phyloP scores from a whole-genome alignment of 306 rosid species.

The Casuarina glauca region DNA sequence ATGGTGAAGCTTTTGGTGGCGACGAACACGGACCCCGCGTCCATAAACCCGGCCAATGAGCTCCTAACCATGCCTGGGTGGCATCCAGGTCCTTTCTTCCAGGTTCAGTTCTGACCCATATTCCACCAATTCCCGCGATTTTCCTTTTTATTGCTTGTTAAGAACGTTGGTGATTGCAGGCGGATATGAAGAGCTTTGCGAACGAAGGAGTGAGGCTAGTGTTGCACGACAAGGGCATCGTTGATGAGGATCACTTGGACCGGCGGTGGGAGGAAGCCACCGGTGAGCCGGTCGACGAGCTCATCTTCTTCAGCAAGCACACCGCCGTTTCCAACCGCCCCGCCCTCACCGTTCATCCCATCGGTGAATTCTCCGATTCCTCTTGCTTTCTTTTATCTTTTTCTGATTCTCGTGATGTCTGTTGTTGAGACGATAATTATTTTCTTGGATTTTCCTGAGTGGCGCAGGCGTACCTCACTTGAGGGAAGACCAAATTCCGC shows the following conservation, averaged over 20 bases:
- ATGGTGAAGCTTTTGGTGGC: slow-evolving; percentile 86
- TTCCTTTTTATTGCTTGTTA: not conserved
- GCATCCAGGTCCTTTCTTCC: slow-evolving; percentile 56
- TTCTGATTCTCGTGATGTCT: not conserved
- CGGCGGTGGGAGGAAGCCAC: slow-evolving; percentile 71
- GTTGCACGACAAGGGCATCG: slow-evolving; percentile 58
- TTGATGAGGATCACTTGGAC: slow-evolving; percentile 69
- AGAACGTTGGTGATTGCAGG: slow-evolving; percentile 4
- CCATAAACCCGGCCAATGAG: slow-evolving; percentile 82
- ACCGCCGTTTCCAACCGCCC: slow-evolving; percentile 90
- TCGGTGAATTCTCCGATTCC: slow-evolving; percentile 41
- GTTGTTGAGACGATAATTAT: no score
- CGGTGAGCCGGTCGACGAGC: slow-evolving; percentile 71
- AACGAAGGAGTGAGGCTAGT: slow-evolving; percentile 62
- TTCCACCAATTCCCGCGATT: not conserved
- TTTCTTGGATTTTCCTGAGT: no score
- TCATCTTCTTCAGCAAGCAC: slow-evolving; percentile 83
- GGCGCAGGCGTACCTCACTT: slow-evolving; percentile 85
- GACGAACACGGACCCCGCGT: slow-evolving; percentile 80
- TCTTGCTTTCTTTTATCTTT: not conserved
- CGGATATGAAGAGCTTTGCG: slow-evolving; percentile 58
- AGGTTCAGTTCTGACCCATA: slow-evolving; percentile 36
- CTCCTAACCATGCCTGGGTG: slow-evolving; percentile 77
- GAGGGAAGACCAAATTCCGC: slow-evolving; percentile 80
- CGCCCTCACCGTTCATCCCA: slow-evolving; percentile 88